Evolutionary conservation across 2,329 filamentous ascomycete species (phyloP).

Genomic region (Ophiostoma australiae): DNA sequence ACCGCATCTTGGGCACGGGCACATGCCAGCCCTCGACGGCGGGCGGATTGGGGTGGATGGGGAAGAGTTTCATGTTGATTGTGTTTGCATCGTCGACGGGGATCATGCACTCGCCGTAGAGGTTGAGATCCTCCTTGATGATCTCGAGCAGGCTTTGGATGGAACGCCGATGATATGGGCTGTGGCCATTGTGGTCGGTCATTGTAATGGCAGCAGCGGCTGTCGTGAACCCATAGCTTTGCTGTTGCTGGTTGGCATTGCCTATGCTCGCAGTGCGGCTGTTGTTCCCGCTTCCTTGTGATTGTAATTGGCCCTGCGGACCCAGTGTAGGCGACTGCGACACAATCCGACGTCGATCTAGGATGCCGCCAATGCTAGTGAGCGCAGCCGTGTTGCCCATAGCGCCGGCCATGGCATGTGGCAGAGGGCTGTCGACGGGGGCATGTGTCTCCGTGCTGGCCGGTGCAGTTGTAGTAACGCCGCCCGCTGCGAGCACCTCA

Average conservation of each 20-base stretch:
- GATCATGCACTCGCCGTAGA: slow-evolving; percentile 98
- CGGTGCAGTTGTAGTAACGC: not conserved
- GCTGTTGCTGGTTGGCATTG: not conserved
- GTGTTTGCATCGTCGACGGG: slow-evolving; percentile 92
- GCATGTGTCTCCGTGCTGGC: not conserved
- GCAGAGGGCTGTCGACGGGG: not conserved
- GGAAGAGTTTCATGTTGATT: slow-evolving; percentile 93
- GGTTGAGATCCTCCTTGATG: slow-evolving; percentile 82
- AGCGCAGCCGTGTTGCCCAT: slow-evolving; percentile 14
- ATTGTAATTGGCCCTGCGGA: slow-evolving; percentile 36
- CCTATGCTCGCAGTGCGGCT: slow-evolving; percentile 31
- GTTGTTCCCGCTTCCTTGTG: slow-evolving; percentile 34
- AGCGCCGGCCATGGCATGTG: slow-evolving; percentile 17
- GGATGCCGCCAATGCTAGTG: slow-evolving; percentile 17
- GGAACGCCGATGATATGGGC: slow-evolving; percentile 46
- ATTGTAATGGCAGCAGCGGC: not conserved
- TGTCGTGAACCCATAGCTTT: slow-evolving; percentile 32
- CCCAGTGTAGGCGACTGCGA: slow-evolving; percentile 41
- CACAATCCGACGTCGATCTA: slow-evolving; percentile 18
- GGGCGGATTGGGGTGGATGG: slow-evolving; percentile 70
- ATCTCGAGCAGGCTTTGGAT: slow-evolving; percentile 83
- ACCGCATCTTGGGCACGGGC: slow-evolving; percentile 67
- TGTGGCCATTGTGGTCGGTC: slow-evolving; percentile 23
- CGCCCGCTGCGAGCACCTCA: slow-evolving; percentile 24
- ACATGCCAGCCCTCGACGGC: slow-evolving; percentile 85